A percentile compares a stretch with the other conserved stretches of the same genome.
phyloP scores from a whole-genome alignment of 305 asterid species.

The Solanum chacoense region DNA sequence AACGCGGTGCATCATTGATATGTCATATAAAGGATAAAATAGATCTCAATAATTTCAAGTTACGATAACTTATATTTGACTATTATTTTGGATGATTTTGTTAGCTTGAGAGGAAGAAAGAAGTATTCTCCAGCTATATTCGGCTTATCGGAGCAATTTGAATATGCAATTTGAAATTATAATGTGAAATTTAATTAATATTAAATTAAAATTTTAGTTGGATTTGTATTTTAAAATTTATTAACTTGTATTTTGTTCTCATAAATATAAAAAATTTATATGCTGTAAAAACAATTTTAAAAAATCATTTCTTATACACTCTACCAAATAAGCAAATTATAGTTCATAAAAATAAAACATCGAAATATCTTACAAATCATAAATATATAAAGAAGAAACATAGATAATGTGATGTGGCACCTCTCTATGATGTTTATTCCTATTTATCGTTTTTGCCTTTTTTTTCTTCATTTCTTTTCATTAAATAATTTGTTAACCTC shows the following conservation, averaged over 20 bases:
- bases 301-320: background rate
- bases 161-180: background rate
- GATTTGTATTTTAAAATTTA: background rate
- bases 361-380: background rate
- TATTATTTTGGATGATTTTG: background rate
- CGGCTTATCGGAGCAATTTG: background rate
- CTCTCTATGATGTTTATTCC: too few relatives aligned
- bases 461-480: too few relatives aligned
- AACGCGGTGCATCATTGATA: background rate
- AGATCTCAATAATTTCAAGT: background rate
- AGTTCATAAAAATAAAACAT: background rate
- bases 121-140: background rate
- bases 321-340: background rate
- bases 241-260: background rate
- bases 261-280: background rate
- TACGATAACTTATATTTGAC: background rate
- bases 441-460: too few relatives aligned
- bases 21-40: background rate
- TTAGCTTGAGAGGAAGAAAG: background rate
- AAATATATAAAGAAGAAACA: too few relatives aligned
- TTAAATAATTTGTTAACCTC: too few relatives aligned
- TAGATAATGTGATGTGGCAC: too few relatives aligned
- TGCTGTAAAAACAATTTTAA: rapidly evolving
- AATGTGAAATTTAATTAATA: background rate
- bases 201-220: background rate